These are phyloP conservation scores for Spathaspora passalidarum DNA, from an alignment of 805 yeast species.

Conservation along the genomic window DNA sequence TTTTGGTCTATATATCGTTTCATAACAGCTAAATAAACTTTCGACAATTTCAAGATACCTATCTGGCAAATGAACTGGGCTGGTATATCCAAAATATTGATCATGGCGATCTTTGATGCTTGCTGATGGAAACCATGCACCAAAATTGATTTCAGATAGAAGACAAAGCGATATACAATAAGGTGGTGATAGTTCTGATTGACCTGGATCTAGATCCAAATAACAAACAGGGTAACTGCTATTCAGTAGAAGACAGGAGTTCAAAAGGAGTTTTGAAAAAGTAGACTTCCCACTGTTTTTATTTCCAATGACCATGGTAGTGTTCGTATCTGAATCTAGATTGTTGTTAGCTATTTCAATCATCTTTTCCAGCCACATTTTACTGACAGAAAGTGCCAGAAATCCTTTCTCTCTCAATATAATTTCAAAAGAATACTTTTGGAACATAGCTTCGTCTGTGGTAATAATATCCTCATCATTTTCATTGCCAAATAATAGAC, in stretches of 20 bases:
- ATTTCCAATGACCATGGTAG: conserved; percentile 52
- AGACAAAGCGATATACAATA: conserved; percentile 61
- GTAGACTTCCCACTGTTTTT: conserved; percentile 87
- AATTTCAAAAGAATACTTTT: conserved; percentile 38
- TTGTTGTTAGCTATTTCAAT: conserved; percentile 1
- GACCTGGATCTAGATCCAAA: conserved; percentile 87
- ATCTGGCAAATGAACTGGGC: conserved; percentile 66
- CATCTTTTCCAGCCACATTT: conserved; percentile 10
- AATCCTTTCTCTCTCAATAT: conserved; percentile 25
- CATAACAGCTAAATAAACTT: conserved; percentile 36
- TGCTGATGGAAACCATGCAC: conserved; percentile 23
- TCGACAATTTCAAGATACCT: conserved; percentile 46
- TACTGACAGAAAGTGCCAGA: conserved; percentile 15
- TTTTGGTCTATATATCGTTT: conserved; percentile 13
- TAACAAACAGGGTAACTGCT: conserved; percentile 38
- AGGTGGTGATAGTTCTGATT: conserved; percentile 73
- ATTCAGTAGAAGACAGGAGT: conserved; percentile 36
- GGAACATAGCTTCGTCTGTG: conserved; percentile 12
- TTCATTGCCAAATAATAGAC: conserved; percentile 27
- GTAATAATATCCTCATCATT: conserved; percentile 6
- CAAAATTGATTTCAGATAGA: conserved; percentile 22
- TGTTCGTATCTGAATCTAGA: not conserved
- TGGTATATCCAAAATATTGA: conserved; percentile 58
- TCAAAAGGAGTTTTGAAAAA: conserved; percentile 51
- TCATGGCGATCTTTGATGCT: conserved; percentile 13